Conservation (phyloP, 164 flowering plant species). For the Vitis rupestris region DNA sequence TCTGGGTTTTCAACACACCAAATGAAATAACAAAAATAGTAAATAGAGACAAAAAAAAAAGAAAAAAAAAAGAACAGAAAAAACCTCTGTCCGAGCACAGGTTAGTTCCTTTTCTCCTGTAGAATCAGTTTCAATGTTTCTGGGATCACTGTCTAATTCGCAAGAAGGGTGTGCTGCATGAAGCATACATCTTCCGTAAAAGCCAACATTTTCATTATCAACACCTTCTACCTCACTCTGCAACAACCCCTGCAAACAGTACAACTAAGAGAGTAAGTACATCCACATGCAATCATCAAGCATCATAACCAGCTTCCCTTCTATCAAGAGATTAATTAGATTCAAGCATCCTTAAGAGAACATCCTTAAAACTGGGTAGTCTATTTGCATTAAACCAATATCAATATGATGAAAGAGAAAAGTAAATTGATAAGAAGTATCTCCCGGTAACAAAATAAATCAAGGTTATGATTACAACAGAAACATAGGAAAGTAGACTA, state of each 20-base stretch:
- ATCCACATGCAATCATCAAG: background rate
- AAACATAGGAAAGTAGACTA: background rate
- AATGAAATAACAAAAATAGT: background rate
- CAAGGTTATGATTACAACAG: background rate
- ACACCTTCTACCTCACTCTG: constrained; percentile 72
- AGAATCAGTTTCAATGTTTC: constrained; percentile 12
- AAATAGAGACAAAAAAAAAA: background rate
- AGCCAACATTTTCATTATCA: constrained; percentile 55
- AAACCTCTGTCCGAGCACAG: constrained; percentile 72
- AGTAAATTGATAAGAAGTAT: background rate
- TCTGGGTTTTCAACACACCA: background rate
- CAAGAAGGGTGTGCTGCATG: constrained; percentile 33
- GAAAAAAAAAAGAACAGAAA: background rate
- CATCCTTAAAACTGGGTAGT: background rate
- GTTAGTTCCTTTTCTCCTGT: constrained; percentile 26
- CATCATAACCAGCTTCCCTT: too few relatives aligned
- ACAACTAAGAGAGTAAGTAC: background rate
- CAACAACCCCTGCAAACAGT: constrained; percentile 47
- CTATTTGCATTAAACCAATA: background rate
- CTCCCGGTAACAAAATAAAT: background rate
- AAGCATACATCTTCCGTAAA: constrained; percentile 55
- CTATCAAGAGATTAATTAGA: too few relatives aligned
- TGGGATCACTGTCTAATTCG: constrained; percentile 19
- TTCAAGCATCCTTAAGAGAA: background rate
- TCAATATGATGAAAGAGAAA: background rate